A percentile compares a stretch with the other conserved stretches of the same genome.
Conservation (phyloP, 2,329 filamentous ascomycete genomes). For the Exophiala spinifera region DNA sequence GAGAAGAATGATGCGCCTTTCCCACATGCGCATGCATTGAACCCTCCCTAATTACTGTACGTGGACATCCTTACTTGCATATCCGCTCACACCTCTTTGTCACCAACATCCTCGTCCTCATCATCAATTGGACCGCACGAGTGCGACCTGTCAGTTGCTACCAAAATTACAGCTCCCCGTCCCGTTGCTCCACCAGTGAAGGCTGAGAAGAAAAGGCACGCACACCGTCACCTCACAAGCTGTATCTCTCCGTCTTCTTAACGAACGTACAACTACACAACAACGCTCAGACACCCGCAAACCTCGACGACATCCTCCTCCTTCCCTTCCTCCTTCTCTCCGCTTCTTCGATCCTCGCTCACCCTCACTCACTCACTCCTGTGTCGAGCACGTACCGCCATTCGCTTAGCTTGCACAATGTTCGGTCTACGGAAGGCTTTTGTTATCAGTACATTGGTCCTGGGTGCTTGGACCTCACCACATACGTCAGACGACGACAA, state of each 20-base stretch:
- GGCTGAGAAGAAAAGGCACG: neutral
- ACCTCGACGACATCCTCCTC: neutral
- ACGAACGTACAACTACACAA: neutral
- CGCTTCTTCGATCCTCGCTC: neutral
- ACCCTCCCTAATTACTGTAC: no score
- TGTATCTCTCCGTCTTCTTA: neutral
- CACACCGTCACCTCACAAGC: neutral
- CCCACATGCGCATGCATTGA: neutral
- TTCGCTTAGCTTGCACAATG: constrained; percentile 22
- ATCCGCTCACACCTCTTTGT: neutral
- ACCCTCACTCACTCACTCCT: constrained; percentile 10
- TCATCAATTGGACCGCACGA: neutral
- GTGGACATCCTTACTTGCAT: neutral
- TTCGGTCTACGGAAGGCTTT: constrained; percentile 23
- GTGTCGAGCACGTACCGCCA: constrained; percentile 10
- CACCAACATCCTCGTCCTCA: neutral
- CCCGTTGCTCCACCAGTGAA: neutral
- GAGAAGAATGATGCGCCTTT: neutral
- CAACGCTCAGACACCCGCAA: neutral
- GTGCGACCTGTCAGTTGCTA: neutral
- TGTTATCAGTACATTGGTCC: constrained; percentile 24
- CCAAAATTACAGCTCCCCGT: no score
- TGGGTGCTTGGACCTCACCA: constrained; percentile 20
- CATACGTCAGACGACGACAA: constrained; percentile 23
- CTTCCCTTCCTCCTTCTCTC: neutral